Conservation (phyloP, 805 yeast species). For the Jamesozyma rosinii region DNA sequence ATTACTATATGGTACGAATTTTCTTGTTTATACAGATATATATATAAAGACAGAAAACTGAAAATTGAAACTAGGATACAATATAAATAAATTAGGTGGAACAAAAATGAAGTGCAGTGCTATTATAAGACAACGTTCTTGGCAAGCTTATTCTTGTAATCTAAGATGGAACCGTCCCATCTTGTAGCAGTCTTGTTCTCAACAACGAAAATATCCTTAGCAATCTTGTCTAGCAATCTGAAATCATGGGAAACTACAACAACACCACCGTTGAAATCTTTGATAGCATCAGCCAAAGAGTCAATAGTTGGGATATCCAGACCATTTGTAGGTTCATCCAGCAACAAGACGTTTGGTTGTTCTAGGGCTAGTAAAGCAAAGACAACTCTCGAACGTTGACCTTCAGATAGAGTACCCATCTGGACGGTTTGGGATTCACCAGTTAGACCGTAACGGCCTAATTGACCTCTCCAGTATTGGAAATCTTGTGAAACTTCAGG, state of each 20-base stretch:
- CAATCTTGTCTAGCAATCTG: constrained; percentile 93
- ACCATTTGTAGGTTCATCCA: constrained; percentile 99
- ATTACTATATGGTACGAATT: neutral
- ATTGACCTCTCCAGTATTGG: constrained; percentile 97
- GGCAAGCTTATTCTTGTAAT: constrained; percentile 91
- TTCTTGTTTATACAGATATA: neutral
- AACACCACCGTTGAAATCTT: constrained; percentile 93
- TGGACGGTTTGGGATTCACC: constrained; percentile 98
- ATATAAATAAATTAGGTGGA: too few relatives aligned
- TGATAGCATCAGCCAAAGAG: constrained; percentile 93
- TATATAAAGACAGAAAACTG: neutral
- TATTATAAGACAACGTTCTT: constrained; percentile 69
- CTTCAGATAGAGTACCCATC: constrained; percentile 97
- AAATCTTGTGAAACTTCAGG: constrained; percentile 86
- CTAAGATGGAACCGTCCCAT: constrained; percentile 89
- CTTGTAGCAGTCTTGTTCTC: constrained; percentile 91
- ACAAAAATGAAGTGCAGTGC: neutral
- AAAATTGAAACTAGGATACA: neutral
- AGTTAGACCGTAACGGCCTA: constrained; percentile 96
- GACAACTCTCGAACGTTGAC: constrained; percentile 98
- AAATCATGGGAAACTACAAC: constrained; percentile 98
- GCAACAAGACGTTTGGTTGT: constrained; percentile 83
- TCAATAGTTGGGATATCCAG: constrained; percentile 97
- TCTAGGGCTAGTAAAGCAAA: constrained; percentile 93
- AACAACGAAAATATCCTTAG: constrained; percentile 93